These are phyloP conservation scores for Pelagophyceae sp. DNA, from an alignment of 352 stramenopile genomes.

Conservation along the genomic window DNA sequence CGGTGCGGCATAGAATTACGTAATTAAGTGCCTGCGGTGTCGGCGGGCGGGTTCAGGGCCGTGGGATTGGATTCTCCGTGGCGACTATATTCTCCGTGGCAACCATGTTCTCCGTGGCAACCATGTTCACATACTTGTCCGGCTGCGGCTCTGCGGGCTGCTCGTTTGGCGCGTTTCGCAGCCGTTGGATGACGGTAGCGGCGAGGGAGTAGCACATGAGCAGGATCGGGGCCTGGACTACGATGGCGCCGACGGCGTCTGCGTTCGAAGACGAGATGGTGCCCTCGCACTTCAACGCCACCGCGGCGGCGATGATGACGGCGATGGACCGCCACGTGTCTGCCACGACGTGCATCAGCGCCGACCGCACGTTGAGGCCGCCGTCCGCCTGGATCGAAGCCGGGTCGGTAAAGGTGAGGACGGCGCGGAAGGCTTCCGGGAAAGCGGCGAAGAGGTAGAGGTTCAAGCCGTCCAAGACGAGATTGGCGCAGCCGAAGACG, in stretches of 20 bases:
- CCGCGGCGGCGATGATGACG: background rate
- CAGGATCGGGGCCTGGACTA: background rate
- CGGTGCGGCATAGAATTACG: too few species aligned
- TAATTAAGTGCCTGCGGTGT: too few species aligned
- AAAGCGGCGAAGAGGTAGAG: background rate
- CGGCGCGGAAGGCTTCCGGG: background rate
- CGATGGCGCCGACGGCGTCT: constrained; percentile 9
- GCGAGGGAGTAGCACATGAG: background rate
- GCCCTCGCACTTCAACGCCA: background rate
- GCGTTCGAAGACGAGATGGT: background rate
- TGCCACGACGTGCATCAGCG: constrained; percentile 2
- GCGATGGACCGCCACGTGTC: background rate
- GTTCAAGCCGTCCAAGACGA: background rate
- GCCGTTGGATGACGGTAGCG: too few species aligned
- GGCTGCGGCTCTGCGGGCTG: too few species aligned
- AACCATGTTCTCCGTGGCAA: too few species aligned
- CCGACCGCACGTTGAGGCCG: background rate
- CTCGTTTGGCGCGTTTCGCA: too few species aligned
- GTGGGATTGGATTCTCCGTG: too few species aligned
- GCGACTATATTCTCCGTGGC: too few species aligned
- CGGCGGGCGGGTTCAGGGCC: too few species aligned
- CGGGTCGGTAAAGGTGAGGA: background rate
- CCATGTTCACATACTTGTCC: too few species aligned
- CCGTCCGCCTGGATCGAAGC: background rate
- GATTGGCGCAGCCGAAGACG: constrained; percentile 1